These are phyloP conservation scores for Neurospora sp. DNA, from an alignment of 495 filamentous ascomycete genomes.

Conservation along the genomic window DNA sequence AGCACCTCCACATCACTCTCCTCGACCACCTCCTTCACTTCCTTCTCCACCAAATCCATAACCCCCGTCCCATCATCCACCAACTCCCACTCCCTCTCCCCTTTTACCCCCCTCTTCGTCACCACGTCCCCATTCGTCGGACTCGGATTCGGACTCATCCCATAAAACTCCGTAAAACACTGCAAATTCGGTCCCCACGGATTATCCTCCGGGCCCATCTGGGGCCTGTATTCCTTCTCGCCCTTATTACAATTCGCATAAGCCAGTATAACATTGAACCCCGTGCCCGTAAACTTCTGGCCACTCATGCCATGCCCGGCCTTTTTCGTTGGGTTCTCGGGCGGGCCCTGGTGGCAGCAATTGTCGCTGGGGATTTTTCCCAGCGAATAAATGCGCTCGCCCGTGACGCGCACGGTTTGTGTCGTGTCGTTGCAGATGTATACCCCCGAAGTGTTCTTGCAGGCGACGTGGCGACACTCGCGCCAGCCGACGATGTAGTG, in stretches of 20 bases:
- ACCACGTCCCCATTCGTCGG: background rate
- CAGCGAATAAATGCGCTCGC: background rate
- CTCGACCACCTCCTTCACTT: background rate
- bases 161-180: background rate
- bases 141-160: background rate
- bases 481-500: slow-evolving; percentile 1
- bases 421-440: slow-evolving; percentile 15
- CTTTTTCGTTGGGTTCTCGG: fast-evolving
- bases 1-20: background rate
- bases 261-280: slow-evolving; percentile 1
- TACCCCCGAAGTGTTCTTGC: slow-evolving; percentile 2
- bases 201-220: slow-evolving; percentile 1
- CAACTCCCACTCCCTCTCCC: background rate
- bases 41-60: background rate
- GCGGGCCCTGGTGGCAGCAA: slow-evolving; percentile 1
- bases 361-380: background rate
- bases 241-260: slow-evolving; percentile 10
- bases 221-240: background rate
- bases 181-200: slow-evolving; percentile 8
- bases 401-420: background rate
- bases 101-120: background rate
- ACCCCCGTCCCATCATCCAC: background rate
- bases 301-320: background rate
- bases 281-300: slow-evolving; percentile 1
- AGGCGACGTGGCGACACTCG: slow-evolving; percentile 1